Conservation (phyloP, 2,329 filamentous ascomycete species). For the Pezicula radicicola region DNA sequence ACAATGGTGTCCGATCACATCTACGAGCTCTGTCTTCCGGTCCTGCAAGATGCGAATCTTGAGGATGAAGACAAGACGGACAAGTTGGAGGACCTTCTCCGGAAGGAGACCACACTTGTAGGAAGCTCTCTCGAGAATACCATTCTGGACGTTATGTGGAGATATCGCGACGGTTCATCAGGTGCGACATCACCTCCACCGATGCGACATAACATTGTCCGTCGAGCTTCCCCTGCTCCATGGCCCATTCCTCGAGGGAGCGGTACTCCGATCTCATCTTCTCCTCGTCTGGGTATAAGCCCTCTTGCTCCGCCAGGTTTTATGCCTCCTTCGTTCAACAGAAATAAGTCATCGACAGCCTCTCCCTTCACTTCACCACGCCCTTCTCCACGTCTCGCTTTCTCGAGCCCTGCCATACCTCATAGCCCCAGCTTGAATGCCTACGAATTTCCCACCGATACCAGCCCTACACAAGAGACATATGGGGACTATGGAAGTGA, state of each 20-base stretch:
- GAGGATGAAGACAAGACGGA: conserved; percentile 97
- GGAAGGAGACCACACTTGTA: conserved; percentile 70
- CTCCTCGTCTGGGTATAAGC: conserved; percentile 76
- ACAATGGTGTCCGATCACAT: conserved; percentile 88
- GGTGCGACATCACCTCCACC: conserved; percentile 73
- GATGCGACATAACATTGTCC: conserved; percentile 83
- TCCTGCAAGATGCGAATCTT: conserved; percentile 76
- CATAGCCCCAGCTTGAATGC: conserved; percentile 92
- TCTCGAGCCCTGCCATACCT: conserved; percentile 86
- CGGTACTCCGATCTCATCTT: conserved; percentile 77
- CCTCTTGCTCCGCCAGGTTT: conserved; percentile 85
- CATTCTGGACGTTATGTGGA: conserved; percentile 87
- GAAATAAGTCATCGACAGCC: conserved; percentile 73
- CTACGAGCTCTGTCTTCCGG: conserved; percentile 85
- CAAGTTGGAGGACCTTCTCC: conserved; percentile 80
- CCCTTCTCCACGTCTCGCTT: conserved; percentile 85
- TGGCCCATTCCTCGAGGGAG: conserved; percentile 74
- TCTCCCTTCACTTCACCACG: conserved; percentile 94
- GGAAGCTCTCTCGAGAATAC: conserved; percentile 83
- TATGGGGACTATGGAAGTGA: conserved; percentile 91
- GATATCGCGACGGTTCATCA: conserved; percentile 67
- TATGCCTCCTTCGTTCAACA: conserved; percentile 71
- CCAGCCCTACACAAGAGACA: conserved; percentile 76
- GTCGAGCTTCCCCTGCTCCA: conserved; percentile 86
- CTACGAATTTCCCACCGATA: conserved; percentile 87